These are phyloP conservation scores for Strigomonas galati DNA, from an alignment of 208 protist genomes.

Conservation along the genomic window DNA sequence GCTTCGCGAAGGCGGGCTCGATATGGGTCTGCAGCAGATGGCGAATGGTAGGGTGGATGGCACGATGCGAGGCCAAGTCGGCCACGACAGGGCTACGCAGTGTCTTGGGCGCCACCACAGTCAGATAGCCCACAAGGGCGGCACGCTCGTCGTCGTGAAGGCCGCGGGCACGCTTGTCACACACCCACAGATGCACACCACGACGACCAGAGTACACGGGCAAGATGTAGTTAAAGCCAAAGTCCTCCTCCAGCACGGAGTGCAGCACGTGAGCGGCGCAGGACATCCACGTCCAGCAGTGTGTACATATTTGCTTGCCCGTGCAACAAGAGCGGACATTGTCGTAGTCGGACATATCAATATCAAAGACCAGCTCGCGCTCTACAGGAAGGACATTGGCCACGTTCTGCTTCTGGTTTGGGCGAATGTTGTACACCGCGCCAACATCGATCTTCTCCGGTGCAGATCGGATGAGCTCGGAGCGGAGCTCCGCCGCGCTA, in stretches of 20 bases:
- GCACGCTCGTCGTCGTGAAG: conserved; percentile 89
- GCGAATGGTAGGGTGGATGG: conserved; percentile 79
- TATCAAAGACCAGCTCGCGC: conserved; percentile 99
- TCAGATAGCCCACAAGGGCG: conserved; percentile 92
- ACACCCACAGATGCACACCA: conserved; percentile 99
- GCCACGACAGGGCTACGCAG: conserved; percentile 47
- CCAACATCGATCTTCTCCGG: conserved; percentile 91
- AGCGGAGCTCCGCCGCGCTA: conserved; percentile 59
- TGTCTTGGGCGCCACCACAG: conserved; percentile 63
- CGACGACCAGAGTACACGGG: conserved; percentile 98
- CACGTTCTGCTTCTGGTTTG: conserved; percentile 78
- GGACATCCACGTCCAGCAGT: conserved; percentile 98
- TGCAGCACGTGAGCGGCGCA: conserved; percentile 92
- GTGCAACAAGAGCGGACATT: conserved; percentile 96
- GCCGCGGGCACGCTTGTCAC: conserved; percentile 89
- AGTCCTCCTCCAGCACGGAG: conserved; percentile 88
- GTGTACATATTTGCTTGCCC: conserved; percentile 93
- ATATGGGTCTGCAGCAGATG: conserved; percentile 45
- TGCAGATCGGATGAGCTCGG: conserved; percentile 67
- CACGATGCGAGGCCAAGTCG: conserved; percentile 69
- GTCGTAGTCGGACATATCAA: conserved; percentile 99
- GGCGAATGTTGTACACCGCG: conserved; percentile 83
- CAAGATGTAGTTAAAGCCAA: conserved; percentile 96
- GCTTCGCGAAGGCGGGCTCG: conserved; percentile 54
- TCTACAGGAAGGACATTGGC: conserved; percentile 77